Conservation (phyloP, 2,329 filamentous ascomycete genomes). For the Monosporascus sp. region DNA sequence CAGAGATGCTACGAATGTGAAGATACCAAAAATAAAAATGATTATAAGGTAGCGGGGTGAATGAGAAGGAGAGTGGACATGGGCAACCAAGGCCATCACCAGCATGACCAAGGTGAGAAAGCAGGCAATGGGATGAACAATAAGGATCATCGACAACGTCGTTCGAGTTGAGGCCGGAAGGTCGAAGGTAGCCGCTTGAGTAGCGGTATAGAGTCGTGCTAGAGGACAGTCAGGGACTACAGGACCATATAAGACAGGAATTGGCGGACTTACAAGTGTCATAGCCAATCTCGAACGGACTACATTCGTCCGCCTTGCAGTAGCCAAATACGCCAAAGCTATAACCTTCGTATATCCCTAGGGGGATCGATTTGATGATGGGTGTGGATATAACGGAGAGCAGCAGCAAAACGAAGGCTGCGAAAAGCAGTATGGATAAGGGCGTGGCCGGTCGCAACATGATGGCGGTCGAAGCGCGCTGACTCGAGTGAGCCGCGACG, state of each 20-base stretch:
- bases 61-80: slow-evolving; percentile 83
- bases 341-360: slow-evolving; percentile 71
- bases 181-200: slow-evolving; percentile 44
- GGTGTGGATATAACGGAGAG: slow-evolving; percentile 89
- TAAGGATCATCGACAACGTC: slow-evolving; percentile 79
- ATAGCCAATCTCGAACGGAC: slow-evolving; percentile 76
- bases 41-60: slow-evolving; percentile 83
- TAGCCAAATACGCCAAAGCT: slow-evolving; percentile 92
- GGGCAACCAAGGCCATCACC: slow-evolving; percentile 71
- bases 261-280: slow-evolving; percentile 61
- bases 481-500: slow-evolving; percentile 26
- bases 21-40: slow-evolving; percentile 79
- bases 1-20: slow-evolving; percentile 77
- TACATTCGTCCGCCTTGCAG: slow-evolving; percentile 66
- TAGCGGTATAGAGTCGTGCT: slow-evolving; percentile 13
- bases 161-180: slow-evolving; percentile 48
- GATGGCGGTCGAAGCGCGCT: slow-evolving; percentile 37
- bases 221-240: slow-evolving; percentile 9
- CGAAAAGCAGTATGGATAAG: slow-evolving; percentile 76
- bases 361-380: slow-evolving; percentile 76
- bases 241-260: not conserved
- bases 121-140: slow-evolving; percentile 88
- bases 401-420: slow-evolving; percentile 79
- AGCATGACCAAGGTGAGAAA: slow-evolving; percentile 82
- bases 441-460: slow-evolving; percentile 93